Base-by-base conservation (phyloP, 805 yeast species). In the Candida insectorum region DNA sequence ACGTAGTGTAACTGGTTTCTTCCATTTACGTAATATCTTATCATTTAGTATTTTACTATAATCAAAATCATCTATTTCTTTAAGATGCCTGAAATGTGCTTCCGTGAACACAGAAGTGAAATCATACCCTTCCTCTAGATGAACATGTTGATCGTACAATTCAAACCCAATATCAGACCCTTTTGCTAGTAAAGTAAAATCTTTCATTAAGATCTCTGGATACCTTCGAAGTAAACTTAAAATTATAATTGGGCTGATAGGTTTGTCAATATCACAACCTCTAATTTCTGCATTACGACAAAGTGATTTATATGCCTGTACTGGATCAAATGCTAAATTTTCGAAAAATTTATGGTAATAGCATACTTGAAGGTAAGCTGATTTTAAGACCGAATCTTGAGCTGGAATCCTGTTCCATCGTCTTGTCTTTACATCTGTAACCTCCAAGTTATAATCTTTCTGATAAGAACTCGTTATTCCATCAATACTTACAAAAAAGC, bases 361-460 rank as follows among this genome's bases (percentile, higher is more conserved):
- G 56, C 68, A 66, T 3, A 80, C 77, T 57, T 84, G 93, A n/a
- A 67, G 39, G 45, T 71, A 69, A 2, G 84, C 70, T 5, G 72
- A 62, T 3, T 56, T 48, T 10, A 75, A 39, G 1, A 78, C 81
- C 9, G 75, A 65, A 1, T 54, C 45, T 41, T 77, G 82, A 0
- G 43, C 30, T 0, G 89, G 88, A 1, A 72, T 39, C 1, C 42
- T 45, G 25, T 57, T 61, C 26, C 46, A 47, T 0, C 60, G 48
- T 34, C 89, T 61, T 1, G 89, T 81, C 52, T 83, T 83, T 16
- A 81, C 71, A 54, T 83, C 93, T 34, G 54, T 38, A 2, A 51
- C 33, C 4, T 36, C 26, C 9, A 62, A 22, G 2, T 42, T 37
- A 22, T 36, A 45, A 2, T 39, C 24, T 5, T 30, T 41, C 22